Evolutionary conservation across 257 asterid species (phyloP).

Genomic region (Solanum okadae): DNA sequence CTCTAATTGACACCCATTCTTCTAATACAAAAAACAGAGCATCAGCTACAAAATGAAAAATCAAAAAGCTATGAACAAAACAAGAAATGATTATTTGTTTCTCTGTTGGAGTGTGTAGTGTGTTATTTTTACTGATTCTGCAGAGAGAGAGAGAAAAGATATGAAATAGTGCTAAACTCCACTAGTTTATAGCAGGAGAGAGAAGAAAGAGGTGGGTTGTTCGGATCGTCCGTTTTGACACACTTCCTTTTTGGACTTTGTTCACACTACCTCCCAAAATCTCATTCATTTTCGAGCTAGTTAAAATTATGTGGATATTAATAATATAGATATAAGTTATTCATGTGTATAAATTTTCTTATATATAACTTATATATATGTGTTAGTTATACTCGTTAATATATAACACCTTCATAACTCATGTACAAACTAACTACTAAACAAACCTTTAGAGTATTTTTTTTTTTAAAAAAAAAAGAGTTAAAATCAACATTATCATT

Average conservation of each 20-base stretch:
- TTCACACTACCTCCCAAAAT: neutral
- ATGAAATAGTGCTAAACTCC: neutral
- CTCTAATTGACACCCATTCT: neutral
- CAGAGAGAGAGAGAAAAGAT: neutral
- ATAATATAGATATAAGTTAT: too few species aligned
- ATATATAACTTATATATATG: too few species aligned
- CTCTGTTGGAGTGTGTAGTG: neutral
- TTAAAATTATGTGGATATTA: accelerated
- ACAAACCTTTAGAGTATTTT: too few species aligned
- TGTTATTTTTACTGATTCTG: neutral
- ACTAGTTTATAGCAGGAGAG: neutral
- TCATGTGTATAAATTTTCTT: too few species aligned
- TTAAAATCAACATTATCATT: too few species aligned
- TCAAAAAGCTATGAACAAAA: neutral
- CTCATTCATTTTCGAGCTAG: accelerated
- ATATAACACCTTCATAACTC: too few species aligned
- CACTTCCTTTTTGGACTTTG: neutral
- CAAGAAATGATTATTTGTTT: neutral
- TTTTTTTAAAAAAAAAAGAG: too few species aligned
- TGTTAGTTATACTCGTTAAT: too few species aligned
- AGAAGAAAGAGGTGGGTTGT: neutral
- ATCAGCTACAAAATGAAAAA: neutral
- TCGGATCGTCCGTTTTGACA: slow-evolving; percentile 8
- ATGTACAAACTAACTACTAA: too few species aligned
- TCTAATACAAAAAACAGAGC: neutral